A percentile compares a stretch with the other conserved stretches of the same genome.
Conservation (phyloP, 1,284 basidiomycete genomes). For the Cryptococcus hybrid region DNA sequence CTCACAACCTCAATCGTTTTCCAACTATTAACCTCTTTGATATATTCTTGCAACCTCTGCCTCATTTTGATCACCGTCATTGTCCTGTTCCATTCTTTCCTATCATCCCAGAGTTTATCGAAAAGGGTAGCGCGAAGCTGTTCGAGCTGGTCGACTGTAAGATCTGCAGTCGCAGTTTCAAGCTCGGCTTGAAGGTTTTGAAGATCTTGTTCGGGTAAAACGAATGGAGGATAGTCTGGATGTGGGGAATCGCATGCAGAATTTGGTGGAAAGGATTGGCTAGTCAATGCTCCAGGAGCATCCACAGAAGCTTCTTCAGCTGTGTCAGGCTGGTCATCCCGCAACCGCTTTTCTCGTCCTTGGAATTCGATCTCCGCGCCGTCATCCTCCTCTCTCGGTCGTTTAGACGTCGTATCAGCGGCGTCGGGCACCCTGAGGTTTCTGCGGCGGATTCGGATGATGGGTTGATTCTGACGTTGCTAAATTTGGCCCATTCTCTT, state of each 20-base stretch:
- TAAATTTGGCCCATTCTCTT: background rate
- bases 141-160: constrained; percentile 87
- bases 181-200: constrained; percentile 20
- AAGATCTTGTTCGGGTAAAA: constrained; percentile 25
- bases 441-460: too few species aligned
- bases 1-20: constrained; percentile 2
- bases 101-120: constrained; percentile 73
- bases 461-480: background rate
- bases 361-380: constrained; percentile 13
- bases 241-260: constrained; percentile 3
- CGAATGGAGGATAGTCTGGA: constrained; percentile 37
- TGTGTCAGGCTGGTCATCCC: constrained; percentile 55
- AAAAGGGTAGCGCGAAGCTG: constrained; percentile 84
- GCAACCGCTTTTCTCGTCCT: constrained; percentile 61
- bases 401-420: constrained; percentile 27
- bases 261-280: background rate
- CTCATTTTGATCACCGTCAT: constrained; percentile 61
- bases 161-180: constrained; percentile 52
- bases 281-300: background rate
- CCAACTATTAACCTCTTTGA: constrained; percentile 11
- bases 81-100: constrained; percentile 79
- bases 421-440: background rate
- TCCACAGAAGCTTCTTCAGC: background rate
- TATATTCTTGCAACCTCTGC: constrained; percentile 17
- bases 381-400: constrained; percentile 33